Evolutionary conservation across 371 early-diverging fungal genomes (phyloP).

Genomic region (Lichtheimia ramosa): DNA sequence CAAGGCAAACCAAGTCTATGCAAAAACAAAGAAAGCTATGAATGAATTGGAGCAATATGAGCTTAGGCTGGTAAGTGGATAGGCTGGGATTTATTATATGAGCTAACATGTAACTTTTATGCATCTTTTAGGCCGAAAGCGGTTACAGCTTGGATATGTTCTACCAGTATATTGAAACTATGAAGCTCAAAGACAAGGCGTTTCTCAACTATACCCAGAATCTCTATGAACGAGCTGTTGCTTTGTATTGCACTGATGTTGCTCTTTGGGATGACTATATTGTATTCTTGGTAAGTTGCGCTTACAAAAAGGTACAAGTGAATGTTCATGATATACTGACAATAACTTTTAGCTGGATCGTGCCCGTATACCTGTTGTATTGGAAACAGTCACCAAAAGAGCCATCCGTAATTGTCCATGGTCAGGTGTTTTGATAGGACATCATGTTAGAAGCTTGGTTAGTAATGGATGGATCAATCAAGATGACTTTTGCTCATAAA

Average conservation of each 20-base stretch:
- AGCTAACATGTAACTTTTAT: background rate
- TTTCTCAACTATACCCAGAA: constrained; percentile 35
- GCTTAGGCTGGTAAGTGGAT: constrained; percentile 39
- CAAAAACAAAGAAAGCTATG: constrained; percentile 45
- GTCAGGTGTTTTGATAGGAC: constrained; percentile 67
- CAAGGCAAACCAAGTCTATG: constrained; percentile 47
- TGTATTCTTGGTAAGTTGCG: constrained; percentile 43
- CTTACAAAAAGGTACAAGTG: background rate
- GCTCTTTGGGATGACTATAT: constrained; percentile 74
- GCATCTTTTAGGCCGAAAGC: constrained; percentile 12
- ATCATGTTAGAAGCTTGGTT: constrained; percentile 31
- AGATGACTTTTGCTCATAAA: background rate
- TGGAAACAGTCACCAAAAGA: constrained; percentile 36
- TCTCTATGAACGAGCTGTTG: constrained; percentile 69
- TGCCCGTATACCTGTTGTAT: constrained; percentile 21
- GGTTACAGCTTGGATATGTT: constrained; percentile 31
- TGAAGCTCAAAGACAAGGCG: constrained; percentile 29
- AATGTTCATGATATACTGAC: too few relatives aligned
- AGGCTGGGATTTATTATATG: background rate
- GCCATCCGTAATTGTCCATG: constrained; percentile 71
- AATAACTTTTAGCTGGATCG: constrained; percentile 27
- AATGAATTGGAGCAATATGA: constrained; percentile 56
- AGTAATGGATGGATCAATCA: background rate
- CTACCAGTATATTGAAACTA: constrained; percentile 53
- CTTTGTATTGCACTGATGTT: constrained; percentile 54